Base-by-base conservation (phyloP, 2,329 filamentous ascomycete genomes). In the Tothia fuscella region DNA sequence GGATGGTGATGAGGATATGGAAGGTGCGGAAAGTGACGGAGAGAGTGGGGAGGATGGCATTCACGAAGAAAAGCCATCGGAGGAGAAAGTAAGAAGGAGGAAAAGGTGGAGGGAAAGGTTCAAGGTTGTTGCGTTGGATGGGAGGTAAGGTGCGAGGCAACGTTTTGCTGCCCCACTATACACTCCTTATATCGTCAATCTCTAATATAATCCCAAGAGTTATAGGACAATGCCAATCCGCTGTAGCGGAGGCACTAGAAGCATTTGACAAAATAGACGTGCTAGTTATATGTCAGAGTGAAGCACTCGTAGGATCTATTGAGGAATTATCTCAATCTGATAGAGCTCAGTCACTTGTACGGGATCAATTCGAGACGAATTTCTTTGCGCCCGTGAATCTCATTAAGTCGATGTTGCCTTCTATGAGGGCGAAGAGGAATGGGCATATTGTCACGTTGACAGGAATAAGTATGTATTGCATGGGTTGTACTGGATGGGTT, bases 381-480 rank as follows among this genome's bases (percentile, higher is more conserved):
- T 96, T 93, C 68, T 96, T 96, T 60, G 86, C 85, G 1, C 87
- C 93, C 44, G 81, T 96, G 59, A 96, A 96, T 62, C 85, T 93
- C 57, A 93, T 96, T 66, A 93, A 91, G 59, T 83, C 88, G 12
- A 72, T 79, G 1, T 69, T 98, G 17, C 87, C 89, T 1, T 72
- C 79, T 42, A 80, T 96, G 59, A 74, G 91, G 32, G 70, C 72
- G 46, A 82, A 88, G 55, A 79, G 81, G 51, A 87, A 80, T 6
- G 91, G 91, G 0, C 91, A 98, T 59, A 81, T 96, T 48, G 80
- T 96, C 48, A 76, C 93, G 42, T 71, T 96, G 38, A 91, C 86
- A 5, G 89, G 86, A 47, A 87, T 93, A 46, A 88, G 69, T 72
- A 61, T 45, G 60, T 46, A 26, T 25, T 3, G n/a, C 6, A 28